Base-by-base conservation (phyloP, 2,329 filamentous ascomycete genomes). In the Beauveria sp. region DNA sequence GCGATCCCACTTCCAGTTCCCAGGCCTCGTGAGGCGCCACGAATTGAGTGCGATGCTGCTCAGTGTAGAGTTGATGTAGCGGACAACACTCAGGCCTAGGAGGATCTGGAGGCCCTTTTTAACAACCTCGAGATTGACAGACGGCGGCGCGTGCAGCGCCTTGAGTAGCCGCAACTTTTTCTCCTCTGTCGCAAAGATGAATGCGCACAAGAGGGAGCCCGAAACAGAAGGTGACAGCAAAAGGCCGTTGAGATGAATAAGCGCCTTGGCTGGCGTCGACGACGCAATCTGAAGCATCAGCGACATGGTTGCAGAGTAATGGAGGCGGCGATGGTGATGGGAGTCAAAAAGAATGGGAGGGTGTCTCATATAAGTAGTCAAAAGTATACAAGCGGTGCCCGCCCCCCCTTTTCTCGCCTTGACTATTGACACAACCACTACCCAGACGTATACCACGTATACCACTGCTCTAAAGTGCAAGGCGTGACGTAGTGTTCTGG, bases 1-100 rank as follows among this genome's bases (percentile, higher is more conserved):
- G 3, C 69, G 68, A 5, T 69, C 65, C 74, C 75, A 78, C 53
- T 75, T 64, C 74, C 74, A 72, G 16, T 65, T 65, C 2, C 50
- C 58, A 7, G 65, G 62, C 3, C 65, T 26, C 1, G 20, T 60
- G 0, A 69, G 7, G 7, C 69, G 68, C 70, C 71, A 72, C 9
- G 67, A 67, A n/a, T 73, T 73, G 53, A 54, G 51, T 24, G 49
- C 49, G 7, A 16, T n/a, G 16, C 26, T 30, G 49, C 18, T 51
- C 26, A 51, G 49, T 3, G 18, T 18, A 0, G 49, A 30, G 18
- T 51, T 51, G 49, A 51, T 6, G 16, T n/a, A 51, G 16, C 49
- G 49, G 7, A 51, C 49, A 5, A 51, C 16, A 20, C 49, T n/a
- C 0, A 51, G 7, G 14, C 49, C 49, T 1, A 51, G 28, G 14